Evolutionary conservation across 2,329 filamentous ascomycete species (phyloP), one percentile per base, ranked within the genome.

Genomic region (Gaeumannomyces sp.): DNA sequence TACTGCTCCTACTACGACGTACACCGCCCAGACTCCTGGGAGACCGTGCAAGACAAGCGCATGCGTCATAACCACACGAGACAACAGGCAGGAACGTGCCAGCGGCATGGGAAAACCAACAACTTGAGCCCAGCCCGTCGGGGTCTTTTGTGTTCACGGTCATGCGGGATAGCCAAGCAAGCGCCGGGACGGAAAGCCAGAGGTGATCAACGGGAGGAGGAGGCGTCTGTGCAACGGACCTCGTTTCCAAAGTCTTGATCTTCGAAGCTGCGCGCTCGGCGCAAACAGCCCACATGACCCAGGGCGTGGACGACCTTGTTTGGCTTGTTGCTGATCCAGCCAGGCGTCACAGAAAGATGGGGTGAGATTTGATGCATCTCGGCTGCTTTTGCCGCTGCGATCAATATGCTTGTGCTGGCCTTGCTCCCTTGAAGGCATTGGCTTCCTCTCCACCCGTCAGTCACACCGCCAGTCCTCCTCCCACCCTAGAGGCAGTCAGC

Each of bases 341-440:
- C 16, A 4, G 38, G 5, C 27, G 29, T 60, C 59, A 60, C 28
- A 60, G 29, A 59, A 57, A 35, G 28, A 60, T 22, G 29, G 59
- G 27, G 35, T 60, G 59, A 33, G 59, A 33, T 22, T 35, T 33
- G 33, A 60, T 33, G 59, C 59, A 33, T 60, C 59, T 60, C 59
- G 59, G 38, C 11, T 45, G 35, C 35, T 62, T 28, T n/a, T 62
- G 50, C 61, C 61, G 50, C 50, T 60, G 59, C 58, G 10, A n/a
- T 28, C 29, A 33, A 22, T 14, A 29, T 29, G 58, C 31, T 11
- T 7, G 2, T 33, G 8, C 31, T 33, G n/a, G n/a, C n/a, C n/a
- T 31, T 7, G 4, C 27, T 59, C 58, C 31, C 58, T 19, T 35
- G 4, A 14, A 35, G 33, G 33, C 33, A 35, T 35, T 35, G 33